Conservation (phyloP, 371 early-diverging fungal species). For the Smittium culicis region DNA sequence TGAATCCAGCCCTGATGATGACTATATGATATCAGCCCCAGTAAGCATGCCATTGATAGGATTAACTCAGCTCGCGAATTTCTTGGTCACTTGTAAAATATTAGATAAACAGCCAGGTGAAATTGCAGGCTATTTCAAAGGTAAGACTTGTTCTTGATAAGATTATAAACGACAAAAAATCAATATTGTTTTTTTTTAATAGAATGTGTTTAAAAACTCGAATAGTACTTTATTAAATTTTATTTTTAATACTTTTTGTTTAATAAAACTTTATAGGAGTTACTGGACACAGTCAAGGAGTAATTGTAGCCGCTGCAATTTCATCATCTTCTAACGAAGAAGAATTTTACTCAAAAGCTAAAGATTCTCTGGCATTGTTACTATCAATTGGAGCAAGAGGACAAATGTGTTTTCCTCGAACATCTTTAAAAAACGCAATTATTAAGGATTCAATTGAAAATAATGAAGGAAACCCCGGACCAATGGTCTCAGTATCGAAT, state of each 20-base stretch:
- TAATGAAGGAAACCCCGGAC: conserved; percentile 72
- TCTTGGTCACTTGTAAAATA: conserved; percentile 39
- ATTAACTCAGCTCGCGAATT: conserved; percentile 38
- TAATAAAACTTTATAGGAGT: too few species aligned
- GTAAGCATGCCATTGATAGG: conserved; percentile 78
- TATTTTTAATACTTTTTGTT: conserved; percentile 16
- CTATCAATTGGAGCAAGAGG: conserved; percentile 78
- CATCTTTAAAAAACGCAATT: conserved; percentile 52
- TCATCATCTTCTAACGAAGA: conserved; percentile 59
- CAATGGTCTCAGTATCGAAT: conserved; percentile 70
- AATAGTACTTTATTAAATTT: neutral
- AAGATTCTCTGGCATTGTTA: conserved; percentile 69
- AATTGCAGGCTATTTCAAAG: conserved; percentile 23
- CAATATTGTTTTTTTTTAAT: too few species aligned
- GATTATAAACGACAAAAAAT: too few species aligned
- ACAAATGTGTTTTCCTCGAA: conserved; percentile 63
- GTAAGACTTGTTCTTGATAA: too few species aligned
- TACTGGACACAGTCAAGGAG: conserved; percentile 88
- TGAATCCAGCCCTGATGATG: conserved; percentile 53
- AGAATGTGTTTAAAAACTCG: too few species aligned
- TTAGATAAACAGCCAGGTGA: conserved; percentile 32
- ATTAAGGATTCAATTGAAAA: conserved; percentile 61
- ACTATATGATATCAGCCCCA: conserved; percentile 59
- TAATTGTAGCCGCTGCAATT: conserved; percentile 75
- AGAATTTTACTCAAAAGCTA: conserved; percentile 54